These are phyloP conservation scores for Aspergillus novofumigatus DNA, from an alignment of 2,329 filamentous ascomycete genomes.

Conservation along the genomic window DNA sequence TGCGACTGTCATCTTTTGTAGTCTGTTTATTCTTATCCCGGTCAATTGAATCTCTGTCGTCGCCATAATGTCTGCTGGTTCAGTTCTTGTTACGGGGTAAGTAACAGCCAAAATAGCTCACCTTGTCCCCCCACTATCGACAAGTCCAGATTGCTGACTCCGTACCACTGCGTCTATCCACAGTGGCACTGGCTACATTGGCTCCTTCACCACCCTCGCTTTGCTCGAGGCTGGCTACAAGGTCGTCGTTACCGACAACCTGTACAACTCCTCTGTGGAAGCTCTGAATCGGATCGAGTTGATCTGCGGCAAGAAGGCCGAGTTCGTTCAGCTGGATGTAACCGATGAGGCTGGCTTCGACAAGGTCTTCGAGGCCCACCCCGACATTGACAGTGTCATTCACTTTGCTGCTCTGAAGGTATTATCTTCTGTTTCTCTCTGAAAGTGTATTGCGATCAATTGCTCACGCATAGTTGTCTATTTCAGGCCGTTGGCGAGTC, in stretches of 20 bases:
- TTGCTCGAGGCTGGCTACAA: slow-evolving; percentile 93
- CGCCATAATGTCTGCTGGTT: slow-evolving; percentile 69
- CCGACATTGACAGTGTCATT: slow-evolving; percentile 95
- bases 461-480: slow-evolving; percentile 8
- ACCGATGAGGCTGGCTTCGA: slow-evolving; percentile 81
- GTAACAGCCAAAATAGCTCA: slow-evolving; percentile 27
- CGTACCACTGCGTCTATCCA: slow-evolving; percentile 6
- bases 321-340: slow-evolving; percentile 82
- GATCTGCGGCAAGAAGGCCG: slow-evolving; percentile 80
- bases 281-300: slow-evolving; percentile 93
- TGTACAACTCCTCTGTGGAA: slow-evolving; percentile 94
- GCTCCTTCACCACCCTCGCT: slow-evolving; percentile 89
- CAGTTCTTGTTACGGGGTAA: slow-evolving; percentile 90
- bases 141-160: slow-evolving; percentile 21
- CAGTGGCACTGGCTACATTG: slow-evolving; percentile 98
- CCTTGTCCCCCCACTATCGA: slow-evolving; percentile 6
- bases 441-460: neutral
- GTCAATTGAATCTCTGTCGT: neutral
- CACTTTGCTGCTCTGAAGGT: slow-evolving; percentile 98
- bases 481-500: slow-evolving; percentile 89
- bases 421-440: slow-evolving; percentile 14
- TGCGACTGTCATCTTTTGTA: neutral
- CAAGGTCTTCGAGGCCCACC: slow-evolving; percentile 81
- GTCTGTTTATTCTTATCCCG: neutral
- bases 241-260: slow-evolving; percentile 91